phyloP scores from a whole-genome alignment of 2,329 filamentous ascomycete species.

The Trichophyton equinum region DNA sequence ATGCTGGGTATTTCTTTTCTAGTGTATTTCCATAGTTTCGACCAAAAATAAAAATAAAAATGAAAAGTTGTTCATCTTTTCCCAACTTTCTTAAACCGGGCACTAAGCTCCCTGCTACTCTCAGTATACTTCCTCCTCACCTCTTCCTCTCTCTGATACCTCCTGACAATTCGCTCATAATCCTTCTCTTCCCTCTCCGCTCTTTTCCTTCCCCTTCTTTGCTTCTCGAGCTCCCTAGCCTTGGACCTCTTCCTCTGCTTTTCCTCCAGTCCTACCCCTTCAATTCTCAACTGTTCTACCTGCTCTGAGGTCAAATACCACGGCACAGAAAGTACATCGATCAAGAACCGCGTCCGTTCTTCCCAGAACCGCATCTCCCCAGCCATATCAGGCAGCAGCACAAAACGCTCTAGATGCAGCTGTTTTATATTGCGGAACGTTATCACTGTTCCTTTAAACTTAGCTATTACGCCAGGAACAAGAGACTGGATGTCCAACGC shows the following conservation, averaged over 20 bases:
- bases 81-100: slow-evolving; percentile 15
- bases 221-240: slow-evolving; percentile 29
- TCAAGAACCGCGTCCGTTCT: slow-evolving; percentile 38
- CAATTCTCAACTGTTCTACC: slow-evolving; percentile 30
- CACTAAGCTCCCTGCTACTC: slow-evolving; percentile 22
- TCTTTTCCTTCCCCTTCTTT: slow-evolving; percentile 21
- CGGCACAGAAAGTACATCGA: slow-evolving; percentile 38
- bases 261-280: slow-evolving; percentile 30
- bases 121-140: slow-evolving; percentile 25
- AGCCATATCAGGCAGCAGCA: slow-evolving; percentile 38
- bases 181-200: slow-evolving; percentile 32
- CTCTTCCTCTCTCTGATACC: slow-evolving; percentile 31
- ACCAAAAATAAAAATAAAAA: not conserved
- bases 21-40: not conserved
- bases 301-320: slow-evolving; percentile 41
- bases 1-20: not conserved
- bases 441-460: slow-evolving; percentile 45
- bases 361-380: slow-evolving; percentile 44
- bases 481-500: slow-evolving; percentile 36
- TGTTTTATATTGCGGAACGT: slow-evolving; percentile 41
- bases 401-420: slow-evolving; percentile 42
- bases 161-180: slow-evolving; percentile 16
- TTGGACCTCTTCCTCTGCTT: slow-evolving; percentile 29
- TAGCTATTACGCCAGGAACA: slow-evolving; percentile 40
- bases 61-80: not conserved